These are phyloP conservation scores for Alternaria gaisen DNA, from an alignment of 2,329 filamentous ascomycete genomes.

Conservation along the genomic window DNA sequence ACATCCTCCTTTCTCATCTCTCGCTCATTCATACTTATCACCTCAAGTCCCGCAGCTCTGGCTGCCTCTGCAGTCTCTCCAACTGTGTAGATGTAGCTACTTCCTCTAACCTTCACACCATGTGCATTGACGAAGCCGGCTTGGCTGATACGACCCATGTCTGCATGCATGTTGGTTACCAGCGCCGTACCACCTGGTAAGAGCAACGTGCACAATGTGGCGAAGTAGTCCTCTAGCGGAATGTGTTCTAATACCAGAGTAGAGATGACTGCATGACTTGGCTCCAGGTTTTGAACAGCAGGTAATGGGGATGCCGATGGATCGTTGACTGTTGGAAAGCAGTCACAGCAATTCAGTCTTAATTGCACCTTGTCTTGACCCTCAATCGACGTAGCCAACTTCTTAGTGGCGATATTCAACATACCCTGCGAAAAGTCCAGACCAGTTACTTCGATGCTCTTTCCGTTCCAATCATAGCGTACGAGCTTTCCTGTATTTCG, in stretches of 20 bases:
- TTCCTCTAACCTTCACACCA: constrained; percentile 64
- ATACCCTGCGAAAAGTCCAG: constrained; percentile 67
- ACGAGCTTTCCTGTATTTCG: constrained; percentile 67
- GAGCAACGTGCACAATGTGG: constrained; percentile 55
- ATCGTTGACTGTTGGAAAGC: constrained; percentile 36
- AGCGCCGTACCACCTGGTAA: constrained; percentile 60
- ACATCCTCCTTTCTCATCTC: constrained; percentile 43
- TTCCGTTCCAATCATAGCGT: constrained; percentile 36
- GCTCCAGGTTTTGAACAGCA: constrained; percentile 15
- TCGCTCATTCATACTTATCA: constrained; percentile 41
- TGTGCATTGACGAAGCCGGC: constrained; percentile 68
- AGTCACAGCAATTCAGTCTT: constrained; percentile 39
- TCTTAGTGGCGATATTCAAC: constrained; percentile 61
- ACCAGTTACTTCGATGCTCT: constrained; percentile 56
- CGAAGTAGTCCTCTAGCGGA: constrained; percentile 62
- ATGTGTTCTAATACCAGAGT: constrained; percentile 73
- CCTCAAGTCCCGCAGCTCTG: constrained; percentile 39
- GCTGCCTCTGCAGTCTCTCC: constrained; percentile 63
- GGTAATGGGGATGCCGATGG: constrained; percentile 33
- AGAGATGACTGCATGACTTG: constrained; percentile 61
- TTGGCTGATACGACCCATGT: constrained; percentile 68
- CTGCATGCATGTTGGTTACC: constrained; percentile 73
- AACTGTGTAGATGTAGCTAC: constrained; percentile 66
- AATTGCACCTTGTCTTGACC: constrained; percentile 5
- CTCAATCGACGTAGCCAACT: constrained; percentile 35